Evolutionary conservation across 2,329 filamentous ascomycete species (phyloP).

Genomic region (Aspergillus sp.): DNA sequence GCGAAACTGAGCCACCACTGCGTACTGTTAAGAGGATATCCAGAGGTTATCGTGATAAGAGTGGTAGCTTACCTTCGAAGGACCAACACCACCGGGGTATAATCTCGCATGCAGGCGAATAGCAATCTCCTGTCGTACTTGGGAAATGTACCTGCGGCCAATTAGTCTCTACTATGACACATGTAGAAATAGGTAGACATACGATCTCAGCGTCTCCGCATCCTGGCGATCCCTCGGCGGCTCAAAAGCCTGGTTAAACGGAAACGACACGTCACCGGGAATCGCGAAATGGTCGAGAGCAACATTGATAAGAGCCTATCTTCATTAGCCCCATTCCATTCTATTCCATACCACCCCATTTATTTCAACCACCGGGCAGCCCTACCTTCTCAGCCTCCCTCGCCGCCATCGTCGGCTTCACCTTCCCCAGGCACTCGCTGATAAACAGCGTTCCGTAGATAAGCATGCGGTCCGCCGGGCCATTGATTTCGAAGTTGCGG

Average conservation of each 20-base stretch:
- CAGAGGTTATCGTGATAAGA: background rate
- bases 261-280: slow-evolving; percentile 86
- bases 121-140: slow-evolving; percentile 89
- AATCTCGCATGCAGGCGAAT: slow-evolving; percentile 74
- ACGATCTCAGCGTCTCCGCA: slow-evolving; percentile 80
- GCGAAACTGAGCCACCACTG: slow-evolving; percentile 99
- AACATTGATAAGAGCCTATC: slow-evolving; percentile 75
- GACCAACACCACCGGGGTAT: slow-evolving; percentile 68
- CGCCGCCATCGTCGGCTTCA: slow-evolving; percentile 64
- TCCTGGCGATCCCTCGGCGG: slow-evolving; percentile 79
- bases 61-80: slow-evolving; percentile 49
- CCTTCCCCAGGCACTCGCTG: slow-evolving; percentile 81
- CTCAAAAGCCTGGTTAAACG: slow-evolving; percentile 95
- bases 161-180: background rate
- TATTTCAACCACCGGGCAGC: no score
- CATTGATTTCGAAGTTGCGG: slow-evolving; percentile 98
- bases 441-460: slow-evolving; percentile 96
- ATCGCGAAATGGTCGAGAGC: slow-evolving; percentile 95
- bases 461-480: slow-evolving; percentile 83
- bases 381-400: slow-evolving; percentile 60
- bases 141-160: slow-evolving; percentile 56
- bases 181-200: slow-evolving; percentile 33
- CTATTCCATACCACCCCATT: no score
- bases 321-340: background rate
- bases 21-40: slow-evolving; percentile 25